A percentile compares a stretch with the other conserved stretches of the same genome.
These are phyloP conservation scores for Massarina eburnea DNA, from an alignment of 2,329 filamentous ascomycete species.

Conservation along the genomic window DNA sequence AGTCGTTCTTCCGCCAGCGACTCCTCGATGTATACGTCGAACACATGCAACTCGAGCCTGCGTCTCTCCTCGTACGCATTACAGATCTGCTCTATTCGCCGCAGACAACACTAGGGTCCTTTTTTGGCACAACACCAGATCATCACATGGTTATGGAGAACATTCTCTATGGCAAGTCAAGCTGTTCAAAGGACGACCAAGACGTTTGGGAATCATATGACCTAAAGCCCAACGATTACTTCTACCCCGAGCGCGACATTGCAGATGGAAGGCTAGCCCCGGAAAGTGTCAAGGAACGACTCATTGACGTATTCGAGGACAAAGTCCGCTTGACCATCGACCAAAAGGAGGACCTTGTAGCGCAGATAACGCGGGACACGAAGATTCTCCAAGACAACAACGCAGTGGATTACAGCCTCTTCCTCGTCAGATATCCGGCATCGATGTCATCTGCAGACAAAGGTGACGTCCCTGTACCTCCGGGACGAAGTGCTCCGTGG, in stretches of 20 bases:
- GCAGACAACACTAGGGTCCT: conserved; percentile 59
- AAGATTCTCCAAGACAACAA: conserved; percentile 63
- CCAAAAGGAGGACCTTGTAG: conserved; percentile 59
- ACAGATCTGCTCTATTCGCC: conserved; percentile 67
- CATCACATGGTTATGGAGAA: conserved; percentile 82
- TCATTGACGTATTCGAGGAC: conserved; percentile 69
- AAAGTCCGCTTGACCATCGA: conserved; percentile 60
- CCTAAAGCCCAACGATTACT: conserved; percentile 73
- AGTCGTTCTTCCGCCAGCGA: conserved; percentile 69
- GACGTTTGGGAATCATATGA: conserved; percentile 71
- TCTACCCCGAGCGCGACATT: conserved; percentile 74
- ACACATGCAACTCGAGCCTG: conserved; percentile 63
- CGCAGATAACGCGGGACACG: conserved; percentile 63
- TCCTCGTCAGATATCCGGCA: conserved; percentile 62
- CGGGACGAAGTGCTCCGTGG: conserved; percentile 53
- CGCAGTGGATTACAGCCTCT: conserved; percentile 75
- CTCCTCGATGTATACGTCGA: conserved; percentile 65
- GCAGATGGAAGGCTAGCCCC: conserved; percentile 64
- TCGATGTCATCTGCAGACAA: conserved; percentile 27
- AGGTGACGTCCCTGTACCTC: conserved; percentile 37
- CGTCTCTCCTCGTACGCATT: conserved; percentile 69
- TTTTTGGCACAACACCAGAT: conserved; percentile 63
- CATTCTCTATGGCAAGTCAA: conserved; percentile 61
- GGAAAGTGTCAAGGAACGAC: conserved; percentile 64
- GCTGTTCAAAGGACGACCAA: conserved; percentile 43